Evolutionary conservation across 768 basidiomycete genomes (phyloP).

Genomic region (Chlorophyllum brunneum): DNA sequence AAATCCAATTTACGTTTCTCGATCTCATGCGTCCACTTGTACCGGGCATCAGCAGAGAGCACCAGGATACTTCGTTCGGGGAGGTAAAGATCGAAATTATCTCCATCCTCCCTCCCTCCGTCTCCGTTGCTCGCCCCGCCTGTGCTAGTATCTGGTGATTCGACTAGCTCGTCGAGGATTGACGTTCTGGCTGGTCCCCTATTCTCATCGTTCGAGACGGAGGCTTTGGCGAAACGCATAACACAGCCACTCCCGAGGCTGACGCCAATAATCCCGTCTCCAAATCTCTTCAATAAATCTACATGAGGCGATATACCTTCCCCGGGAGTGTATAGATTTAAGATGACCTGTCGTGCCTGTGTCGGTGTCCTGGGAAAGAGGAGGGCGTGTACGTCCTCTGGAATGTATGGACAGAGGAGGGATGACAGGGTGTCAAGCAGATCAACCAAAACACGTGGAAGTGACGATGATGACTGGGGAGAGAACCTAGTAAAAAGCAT

Average conservation of each 20-base stretch:
- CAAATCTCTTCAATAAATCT: constrained; percentile 80
- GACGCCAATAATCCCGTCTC: constrained; percentile 86
- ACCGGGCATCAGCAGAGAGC: constrained; percentile 78
- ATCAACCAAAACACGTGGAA: constrained; percentile 52
- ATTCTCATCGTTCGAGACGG: not conserved
- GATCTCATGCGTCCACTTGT: constrained; percentile 88
- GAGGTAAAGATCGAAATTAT: constrained; percentile 57
- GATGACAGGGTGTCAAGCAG: constrained; percentile 49
- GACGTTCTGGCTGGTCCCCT: not conserved
- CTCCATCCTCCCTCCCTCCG: no score
- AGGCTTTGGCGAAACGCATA: constrained; percentile 63
- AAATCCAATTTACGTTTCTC: constrained; percentile 55
- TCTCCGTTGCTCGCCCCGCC: not conserved
- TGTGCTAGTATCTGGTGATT: no score
- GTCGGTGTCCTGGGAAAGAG: constrained; percentile 53
- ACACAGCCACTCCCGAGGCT: constrained; percentile 77
- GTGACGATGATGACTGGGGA: constrained; percentile 16
- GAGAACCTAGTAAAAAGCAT: constrained; percentile 75
- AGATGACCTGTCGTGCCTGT: constrained; percentile 75
- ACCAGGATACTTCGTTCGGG: constrained; percentile 75
- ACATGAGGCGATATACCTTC: constrained; percentile 89
- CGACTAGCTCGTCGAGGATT: not conserved
- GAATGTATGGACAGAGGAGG: constrained; percentile 47
- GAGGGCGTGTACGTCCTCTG: constrained; percentile 44
- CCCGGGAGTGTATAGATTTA: constrained; percentile 87